A percentile compares a stretch with the other conserved stretches of the same genome.
Conservation (phyloP, 495 filamentous ascomycete species). For the Penicillium steckii region DNA sequence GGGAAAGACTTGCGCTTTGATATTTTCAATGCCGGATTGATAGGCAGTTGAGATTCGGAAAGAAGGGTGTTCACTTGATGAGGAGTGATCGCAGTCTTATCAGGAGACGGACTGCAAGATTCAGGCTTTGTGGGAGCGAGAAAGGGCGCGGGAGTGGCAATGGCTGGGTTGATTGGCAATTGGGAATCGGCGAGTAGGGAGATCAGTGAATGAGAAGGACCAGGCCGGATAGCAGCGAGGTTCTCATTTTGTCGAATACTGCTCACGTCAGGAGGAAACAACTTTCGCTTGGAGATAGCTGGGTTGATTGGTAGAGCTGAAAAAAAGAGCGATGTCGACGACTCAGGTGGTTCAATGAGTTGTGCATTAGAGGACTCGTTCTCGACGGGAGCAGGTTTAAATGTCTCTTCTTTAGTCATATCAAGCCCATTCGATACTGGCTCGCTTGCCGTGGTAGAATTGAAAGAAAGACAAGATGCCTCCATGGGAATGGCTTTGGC, state of each 20-base stretch:
- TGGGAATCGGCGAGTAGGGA: neutral
- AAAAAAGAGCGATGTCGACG: constrained; percentile 11
- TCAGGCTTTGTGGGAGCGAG: neutral
- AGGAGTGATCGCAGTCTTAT: neutral
- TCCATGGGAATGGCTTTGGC: neutral
- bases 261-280: constrained; percentile 1
- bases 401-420: neutral
- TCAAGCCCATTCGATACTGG: neutral
- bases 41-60: constrained; percentile 9
- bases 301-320: constrained; percentile 24
- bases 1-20: neutral
- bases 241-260: neutral
- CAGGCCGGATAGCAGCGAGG: neutral
- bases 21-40: constrained; percentile 29
- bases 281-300: constrained; percentile 7
- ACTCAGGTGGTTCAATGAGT: neutral
- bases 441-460: neutral
- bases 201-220: neutral
- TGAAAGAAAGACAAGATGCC: neutral
- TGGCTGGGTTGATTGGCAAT: constrained; percentile 7
- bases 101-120: neutral
- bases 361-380: neutral
- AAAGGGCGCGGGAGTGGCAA: neutral
- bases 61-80: neutral
- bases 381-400: neutral